Percentiles rank a stretch among this genome's conserved stretches.
Conservation (phyloP, 257 asterid species). For the Penstemon eatonii region DNA sequence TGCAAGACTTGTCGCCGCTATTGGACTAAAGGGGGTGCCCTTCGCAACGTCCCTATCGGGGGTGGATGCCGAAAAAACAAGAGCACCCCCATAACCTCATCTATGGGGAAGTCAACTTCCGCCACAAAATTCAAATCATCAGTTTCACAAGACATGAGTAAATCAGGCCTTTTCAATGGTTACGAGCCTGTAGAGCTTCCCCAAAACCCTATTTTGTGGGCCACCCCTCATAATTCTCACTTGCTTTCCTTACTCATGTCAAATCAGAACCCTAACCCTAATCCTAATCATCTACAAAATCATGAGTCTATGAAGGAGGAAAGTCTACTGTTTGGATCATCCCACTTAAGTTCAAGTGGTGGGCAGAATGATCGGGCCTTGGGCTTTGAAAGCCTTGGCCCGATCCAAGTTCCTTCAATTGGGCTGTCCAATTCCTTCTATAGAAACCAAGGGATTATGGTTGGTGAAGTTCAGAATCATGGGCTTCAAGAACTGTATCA, state of each 20-base stretch:
- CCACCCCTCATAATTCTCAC: constrained; percentile 51
- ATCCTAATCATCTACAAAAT: constrained; percentile 12
- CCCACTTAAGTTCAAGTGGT: constrained; percentile 16
- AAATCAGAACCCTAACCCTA: constrained; percentile 49
- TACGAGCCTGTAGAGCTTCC: constrained; percentile 37
- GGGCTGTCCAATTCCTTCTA: constrained; percentile 34
- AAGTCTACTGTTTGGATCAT: constrained; percentile 27
- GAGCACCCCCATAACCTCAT: constrained; percentile 35
- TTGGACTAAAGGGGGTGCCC: constrained; percentile 92
- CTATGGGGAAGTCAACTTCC: constrained; percentile 34
- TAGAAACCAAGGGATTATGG: constrained; percentile 43
- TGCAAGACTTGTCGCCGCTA: constrained; percentile 94
- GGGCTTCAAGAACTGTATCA: constrained; percentile 70
- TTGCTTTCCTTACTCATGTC: constrained; percentile 54
- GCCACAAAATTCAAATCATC: constrained; percentile 11
- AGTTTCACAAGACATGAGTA: constrained; percentile 41
- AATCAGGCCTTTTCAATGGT: constrained; percentile 34
- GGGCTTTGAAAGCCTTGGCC: constrained; percentile 38
- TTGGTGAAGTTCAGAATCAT: constrained; percentile 43
- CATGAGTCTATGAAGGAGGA: constrained; percentile 42
- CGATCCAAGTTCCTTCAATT: constrained; percentile 30
- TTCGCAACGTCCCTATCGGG: constrained; percentile 85
- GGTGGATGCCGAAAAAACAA: constrained; percentile 85
- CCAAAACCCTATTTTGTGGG: constrained; percentile 47
- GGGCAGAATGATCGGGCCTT: constrained; percentile 28